Conservation (phyloP, 2,329 filamentous ascomycete species). For the Colletotrichum incanum region DNA sequence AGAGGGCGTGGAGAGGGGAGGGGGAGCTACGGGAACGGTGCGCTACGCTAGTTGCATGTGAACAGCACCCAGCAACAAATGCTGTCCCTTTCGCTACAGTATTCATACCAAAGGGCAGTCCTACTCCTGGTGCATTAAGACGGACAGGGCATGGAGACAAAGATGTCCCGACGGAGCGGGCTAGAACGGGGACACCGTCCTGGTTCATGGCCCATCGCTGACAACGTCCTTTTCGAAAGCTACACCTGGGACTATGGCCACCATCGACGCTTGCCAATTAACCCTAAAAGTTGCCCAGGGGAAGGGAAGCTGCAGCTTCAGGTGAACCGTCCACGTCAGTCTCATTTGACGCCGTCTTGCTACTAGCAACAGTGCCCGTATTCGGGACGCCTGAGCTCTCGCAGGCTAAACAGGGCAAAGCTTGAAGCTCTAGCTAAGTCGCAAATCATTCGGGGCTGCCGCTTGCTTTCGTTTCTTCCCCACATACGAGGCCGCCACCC, state of each 20-base stretch:
- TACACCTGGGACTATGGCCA: neutral
- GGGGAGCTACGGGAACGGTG: constrained; percentile 29
- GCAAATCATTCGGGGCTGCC: constrained; percentile 2
- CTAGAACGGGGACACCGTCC: neutral
- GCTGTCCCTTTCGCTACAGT: neutral
- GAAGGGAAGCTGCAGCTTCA: neutral
- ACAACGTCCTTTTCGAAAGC: neutral
- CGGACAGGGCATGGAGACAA: constrained; percentile 32
- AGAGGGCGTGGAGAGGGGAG: constrained; percentile 1
- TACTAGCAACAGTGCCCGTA: neutral
- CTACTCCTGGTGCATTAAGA: neutral
- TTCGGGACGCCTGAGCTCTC: neutral
- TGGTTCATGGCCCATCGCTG: neutral
- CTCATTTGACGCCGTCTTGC: neutral
- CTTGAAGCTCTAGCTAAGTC: constrained; percentile 17
- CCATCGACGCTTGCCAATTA: constrained; percentile 3
- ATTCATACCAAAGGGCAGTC: neutral
- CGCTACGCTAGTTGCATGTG: constrained; percentile 31
- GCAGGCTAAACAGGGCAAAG: neutral
- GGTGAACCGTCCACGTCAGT: neutral
- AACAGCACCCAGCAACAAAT: constrained; percentile 8
- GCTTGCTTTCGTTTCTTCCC: constrained; percentile 20
- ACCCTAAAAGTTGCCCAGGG: neutral
- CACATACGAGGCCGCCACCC: constrained; percentile 24
- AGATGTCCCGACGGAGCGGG: constrained; percentile 38